These are phyloP conservation scores for Sporothrix protearum DNA, from an alignment of 2,329 filamentous ascomycete species.

Conservation along the genomic window DNA sequence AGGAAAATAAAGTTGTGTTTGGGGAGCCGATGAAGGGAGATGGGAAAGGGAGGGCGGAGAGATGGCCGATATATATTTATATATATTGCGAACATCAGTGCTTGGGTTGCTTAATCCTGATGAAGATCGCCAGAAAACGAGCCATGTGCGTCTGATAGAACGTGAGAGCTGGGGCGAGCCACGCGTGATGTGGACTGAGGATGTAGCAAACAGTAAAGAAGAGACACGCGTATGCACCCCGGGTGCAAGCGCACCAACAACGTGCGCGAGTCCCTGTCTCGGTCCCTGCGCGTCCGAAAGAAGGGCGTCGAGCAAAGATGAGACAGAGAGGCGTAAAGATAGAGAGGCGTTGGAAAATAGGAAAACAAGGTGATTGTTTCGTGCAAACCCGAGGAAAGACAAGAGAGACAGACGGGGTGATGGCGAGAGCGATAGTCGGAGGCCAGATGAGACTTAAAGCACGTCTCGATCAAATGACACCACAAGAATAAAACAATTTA, in stretches of 20 bases:
- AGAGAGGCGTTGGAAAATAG: not conserved
- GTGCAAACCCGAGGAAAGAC: not conserved
- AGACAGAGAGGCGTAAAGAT: not conserved
- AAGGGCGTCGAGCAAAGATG: not conserved
- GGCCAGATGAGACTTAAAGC: not conserved
- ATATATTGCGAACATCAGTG: slow-evolving; percentile 2
- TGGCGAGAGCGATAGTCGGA: not conserved
- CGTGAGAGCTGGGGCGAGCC: not conserved
- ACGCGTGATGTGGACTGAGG: not conserved
- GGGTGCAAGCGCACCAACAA: not conserved
- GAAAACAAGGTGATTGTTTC: not conserved
- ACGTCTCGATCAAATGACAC: not conserved
- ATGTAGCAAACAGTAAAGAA: not conserved
- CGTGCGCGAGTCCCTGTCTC: not conserved
- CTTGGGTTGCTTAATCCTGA: not conserved
- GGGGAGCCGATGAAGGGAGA: not conserved
- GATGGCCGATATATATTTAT: slow-evolving; percentile 1
- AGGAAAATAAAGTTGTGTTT: not conserved
- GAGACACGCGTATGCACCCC: not conserved
- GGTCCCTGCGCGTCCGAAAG: not conserved
- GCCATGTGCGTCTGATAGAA: not conserved
- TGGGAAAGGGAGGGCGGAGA: not conserved
- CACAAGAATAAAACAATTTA: not conserved
- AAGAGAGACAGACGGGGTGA: not conserved
- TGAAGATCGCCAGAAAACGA: not conserved